A percentile compares a stretch with the other conserved stretches of the same genome.
phyloP scores from a whole-genome alignment of 1,284 basidiomycete species.

The Cryptococcus amylolentus region DNA sequence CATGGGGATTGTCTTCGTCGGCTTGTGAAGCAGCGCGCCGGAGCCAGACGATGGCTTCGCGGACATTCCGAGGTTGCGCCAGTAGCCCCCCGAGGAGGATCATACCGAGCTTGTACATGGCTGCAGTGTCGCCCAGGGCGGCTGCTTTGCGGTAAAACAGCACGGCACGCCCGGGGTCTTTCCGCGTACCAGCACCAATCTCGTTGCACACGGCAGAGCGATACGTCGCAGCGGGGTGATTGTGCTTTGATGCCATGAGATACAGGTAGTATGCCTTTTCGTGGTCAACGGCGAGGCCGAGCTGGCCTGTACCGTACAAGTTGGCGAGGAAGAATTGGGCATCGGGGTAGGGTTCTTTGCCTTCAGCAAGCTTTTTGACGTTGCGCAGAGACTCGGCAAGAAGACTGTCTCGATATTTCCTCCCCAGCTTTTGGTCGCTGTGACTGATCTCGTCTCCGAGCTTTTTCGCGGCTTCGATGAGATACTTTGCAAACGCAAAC shows the following conservation, averaged over 20 bases:
- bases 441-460: slow-evolving; percentile 74
- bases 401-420: slow-evolving; percentile 86
- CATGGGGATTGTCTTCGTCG: slow-evolving; percentile 97
- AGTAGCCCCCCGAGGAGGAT: slow-evolving; percentile 83
- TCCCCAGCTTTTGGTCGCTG: slow-evolving; percentile 48
- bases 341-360: slow-evolving; percentile 75
- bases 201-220: slow-evolving; percentile 99
- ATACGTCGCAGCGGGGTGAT: slow-evolving; percentile 91
- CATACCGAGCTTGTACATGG: slow-evolving; percentile 99
- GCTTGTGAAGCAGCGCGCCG: slow-evolving; percentile 93
- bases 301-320: slow-evolving; percentile 89
- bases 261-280: slow-evolving; percentile 98
- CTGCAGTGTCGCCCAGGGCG: slow-evolving; percentile 91
- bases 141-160: slow-evolving; percentile 97
- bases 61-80: slow-evolving; percentile 76
- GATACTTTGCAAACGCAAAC: slow-evolving; percentile 93
- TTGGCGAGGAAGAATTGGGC: slow-evolving; percentile 99
- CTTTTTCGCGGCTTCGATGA: slow-evolving; percentile 98
- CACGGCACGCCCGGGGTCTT: slow-evolving; percentile 81
- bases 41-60: slow-evolving; percentile 93
- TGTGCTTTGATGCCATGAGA: slow-evolving; percentile 94
- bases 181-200: slow-evolving; percentile 95
- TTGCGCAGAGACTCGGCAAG: slow-evolving; percentile 87
- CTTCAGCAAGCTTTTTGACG: slow-evolving; percentile 67
- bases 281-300: slow-evolving; percentile 93